Evolutionary conservation across 805 yeast species (phyloP), one percentile per base, ranked within the genome.

Genomic region (Kluyveromyces siamensis): DNA sequence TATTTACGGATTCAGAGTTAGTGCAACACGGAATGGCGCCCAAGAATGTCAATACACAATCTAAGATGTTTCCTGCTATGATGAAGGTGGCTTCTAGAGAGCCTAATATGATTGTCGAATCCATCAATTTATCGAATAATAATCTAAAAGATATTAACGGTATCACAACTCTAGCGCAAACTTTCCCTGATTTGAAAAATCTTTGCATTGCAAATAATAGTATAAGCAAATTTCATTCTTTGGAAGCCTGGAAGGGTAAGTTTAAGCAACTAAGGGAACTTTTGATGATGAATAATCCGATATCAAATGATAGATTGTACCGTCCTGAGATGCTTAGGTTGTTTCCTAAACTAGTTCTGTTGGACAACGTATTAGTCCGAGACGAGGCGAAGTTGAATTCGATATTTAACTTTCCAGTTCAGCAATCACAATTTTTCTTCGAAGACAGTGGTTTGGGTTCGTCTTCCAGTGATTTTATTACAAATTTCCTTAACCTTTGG

Each of bases 41-140:
- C 4, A 75, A 78, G 14, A 69, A 81, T 5, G 69, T 76, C 14
- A 66, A 80, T 10, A 80, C 87, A 1, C 75, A 83, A 35, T 75
- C 90, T 13, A 93, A 91, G 65, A 83, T 89, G 76, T 88, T 91
- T 64, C 84, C 88, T 10, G 98, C 98, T 0, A 68, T 93, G 54
- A 79, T 91, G 84, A 86, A 84, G 61, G 67, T 91, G 8, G 96
- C 96, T 1, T 67, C 71, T 3, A 77, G 78, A 47, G 80, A 77
- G 27, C 62, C 64, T 1, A 58, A 61, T 35, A 57, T 68, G 21
- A 61, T 61, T 8, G 83, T 89, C 4, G 83, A 81, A 30, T 82
- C 88, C 49, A 78, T 90, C 8, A 85, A 83, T 63, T 65, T 88
- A 36, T 77, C 90, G 18, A 72, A 72, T 48, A 85, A 93, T 63